Conservation (phyloP, 192 early-diverging fungal species). For the Entomortierella parvispora region DNA sequence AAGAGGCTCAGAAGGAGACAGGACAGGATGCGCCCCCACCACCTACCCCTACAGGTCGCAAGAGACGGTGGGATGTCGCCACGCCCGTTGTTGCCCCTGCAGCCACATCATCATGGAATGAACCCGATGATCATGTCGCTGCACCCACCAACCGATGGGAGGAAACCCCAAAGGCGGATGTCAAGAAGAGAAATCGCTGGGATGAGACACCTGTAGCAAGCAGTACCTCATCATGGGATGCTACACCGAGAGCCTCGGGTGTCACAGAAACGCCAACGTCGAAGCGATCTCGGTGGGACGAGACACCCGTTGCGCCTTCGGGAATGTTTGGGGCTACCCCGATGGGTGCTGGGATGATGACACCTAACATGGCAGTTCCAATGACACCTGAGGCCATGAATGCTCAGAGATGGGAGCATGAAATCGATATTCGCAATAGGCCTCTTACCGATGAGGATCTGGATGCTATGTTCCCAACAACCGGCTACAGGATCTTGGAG, state of each 20-base stretch:
- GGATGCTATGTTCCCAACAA: conserved; percentile 90
- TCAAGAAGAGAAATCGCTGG: conserved; percentile 77
- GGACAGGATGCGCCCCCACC: conserved; percentile 54
- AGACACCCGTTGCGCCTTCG: conserved; percentile 81
- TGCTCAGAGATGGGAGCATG: conserved; percentile 78
- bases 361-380: conserved; percentile 70
- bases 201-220: conserved; percentile 83
- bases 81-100: conserved; percentile 61
- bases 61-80: conserved; percentile 86
- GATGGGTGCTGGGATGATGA: conserved; percentile 83
- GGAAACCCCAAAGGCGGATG: conserved; percentile 72
- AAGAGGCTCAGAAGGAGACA: conserved; percentile 63
- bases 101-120: conserved; percentile 64
- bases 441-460: conserved; percentile 93
- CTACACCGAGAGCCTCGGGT: conserved; percentile 72
- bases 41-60: conserved; percentile 56
- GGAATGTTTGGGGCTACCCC: conserved; percentile 79
- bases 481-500: conserved; percentile 93
- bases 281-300: conserved; percentile 97
- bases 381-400: conserved; percentile 87
- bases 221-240: conserved; percentile 73
- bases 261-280: conserved; percentile 36
- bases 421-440: conserved; percentile 87
- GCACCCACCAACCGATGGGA: conserved; percentile 75
- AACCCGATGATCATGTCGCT: conserved; percentile 56